Percentiles rank a stretch among this genome's conserved stretches.
These are phyloP conservation scores for Suillus subluteus DNA, from an alignment of 768 basidiomycete genomes.

Conservation along the genomic window DNA sequence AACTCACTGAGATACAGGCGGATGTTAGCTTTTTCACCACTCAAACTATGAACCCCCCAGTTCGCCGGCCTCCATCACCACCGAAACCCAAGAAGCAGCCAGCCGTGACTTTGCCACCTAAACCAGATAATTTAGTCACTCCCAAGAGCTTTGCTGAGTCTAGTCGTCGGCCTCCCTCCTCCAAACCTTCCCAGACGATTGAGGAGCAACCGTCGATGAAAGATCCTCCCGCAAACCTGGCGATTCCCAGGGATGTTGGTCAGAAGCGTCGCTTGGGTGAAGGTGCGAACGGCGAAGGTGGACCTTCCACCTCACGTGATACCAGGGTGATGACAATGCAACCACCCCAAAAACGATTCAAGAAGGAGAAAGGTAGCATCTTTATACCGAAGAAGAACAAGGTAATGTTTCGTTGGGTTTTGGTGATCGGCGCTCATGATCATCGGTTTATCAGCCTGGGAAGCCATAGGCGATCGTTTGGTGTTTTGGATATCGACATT, in stretches of 20 bases:
- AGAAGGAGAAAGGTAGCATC: slow-evolving; percentile 42
- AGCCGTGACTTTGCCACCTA: slow-evolving; percentile 15
- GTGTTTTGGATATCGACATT: neutral
- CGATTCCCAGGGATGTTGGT: slow-evolving; percentile 2
- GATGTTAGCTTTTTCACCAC: slow-evolving; percentile 45
- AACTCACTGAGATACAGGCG: slow-evolving; percentile 25
- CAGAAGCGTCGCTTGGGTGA: slow-evolving; percentile 26
- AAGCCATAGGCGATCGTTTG: neutral
- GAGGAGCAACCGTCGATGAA: slow-evolving; percentile 7
- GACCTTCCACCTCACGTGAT: slow-evolving; percentile 21
- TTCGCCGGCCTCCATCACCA: slow-evolving; percentile 22
- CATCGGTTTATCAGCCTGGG: slow-evolving; percentile 1
- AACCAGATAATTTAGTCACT: slow-evolving; percentile 42
- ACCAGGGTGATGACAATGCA: slow-evolving; percentile 30
- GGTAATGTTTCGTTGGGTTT: slow-evolving; percentile 5
- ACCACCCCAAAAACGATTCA: slow-evolving; percentile 33
- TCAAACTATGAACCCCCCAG: slow-evolving; percentile 20
- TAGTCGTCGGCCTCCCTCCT: slow-evolving; percentile 20
- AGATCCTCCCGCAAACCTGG: slow-evolving; percentile 12
- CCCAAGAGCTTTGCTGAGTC: slow-evolving; percentile 40
- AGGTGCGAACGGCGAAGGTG: slow-evolving; percentile 17
- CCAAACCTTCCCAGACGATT: slow-evolving; percentile 6
- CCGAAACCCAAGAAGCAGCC: slow-evolving; percentile 25
- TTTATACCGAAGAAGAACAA: slow-evolving; percentile 68
- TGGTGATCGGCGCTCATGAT: neutral